Conservation (phyloP, 441 rosid species). For the Metrosideros polymorpha region DNA sequence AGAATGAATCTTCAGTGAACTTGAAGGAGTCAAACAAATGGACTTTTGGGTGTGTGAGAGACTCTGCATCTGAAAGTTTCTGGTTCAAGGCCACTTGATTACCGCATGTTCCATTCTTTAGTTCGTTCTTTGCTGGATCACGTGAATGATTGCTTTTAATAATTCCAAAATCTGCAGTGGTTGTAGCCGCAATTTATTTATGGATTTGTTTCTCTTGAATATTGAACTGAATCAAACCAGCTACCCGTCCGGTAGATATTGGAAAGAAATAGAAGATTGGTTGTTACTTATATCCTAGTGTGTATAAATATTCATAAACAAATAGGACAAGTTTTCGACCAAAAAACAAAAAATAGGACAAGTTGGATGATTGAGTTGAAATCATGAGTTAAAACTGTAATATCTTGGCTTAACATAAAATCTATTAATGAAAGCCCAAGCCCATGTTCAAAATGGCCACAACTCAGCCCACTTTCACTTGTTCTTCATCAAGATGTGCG, state of each 20-base stretch:
- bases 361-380: not conserved
- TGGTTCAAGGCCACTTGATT: not conserved
- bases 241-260: not conserved
- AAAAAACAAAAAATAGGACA: not conserved
- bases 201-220: not conserved
- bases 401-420: too few species aligned
- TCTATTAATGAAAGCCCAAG: too few species aligned
- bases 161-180: not conserved
- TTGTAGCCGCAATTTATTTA: not conserved
- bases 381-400: not conserved
- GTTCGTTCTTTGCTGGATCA: not conserved
- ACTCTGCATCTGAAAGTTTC: not conserved
- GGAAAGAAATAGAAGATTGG: not conserved
- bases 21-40: not conserved
- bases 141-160: not conserved
- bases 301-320: not conserved
- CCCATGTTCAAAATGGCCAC: too few species aligned
- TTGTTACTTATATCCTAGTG: not conserved
- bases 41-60: not conserved
- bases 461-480: too few species aligned
- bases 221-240: not conserved
- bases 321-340: not conserved
- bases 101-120: not conserved
- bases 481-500: too few species aligned
- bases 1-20: not conserved